Evolutionary conservation across 805 yeast genomes (phyloP).

Genomic region (Maudiozyma bulderi): DNA sequence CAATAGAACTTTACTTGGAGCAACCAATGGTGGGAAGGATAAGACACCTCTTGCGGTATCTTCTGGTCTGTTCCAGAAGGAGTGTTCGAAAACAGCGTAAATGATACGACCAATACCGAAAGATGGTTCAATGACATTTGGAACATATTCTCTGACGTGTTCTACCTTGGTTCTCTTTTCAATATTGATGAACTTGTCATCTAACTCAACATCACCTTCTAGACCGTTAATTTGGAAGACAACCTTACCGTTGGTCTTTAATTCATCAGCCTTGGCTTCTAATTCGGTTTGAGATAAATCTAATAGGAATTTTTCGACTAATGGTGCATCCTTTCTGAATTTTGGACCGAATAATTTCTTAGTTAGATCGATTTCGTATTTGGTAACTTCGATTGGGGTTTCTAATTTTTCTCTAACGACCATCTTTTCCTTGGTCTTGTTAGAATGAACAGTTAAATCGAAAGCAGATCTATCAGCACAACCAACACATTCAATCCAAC

Average conservation of each 20-base stretch:
- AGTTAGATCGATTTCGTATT: constrained; percentile 75
- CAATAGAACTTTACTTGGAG: constrained; percentile 93
- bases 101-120: constrained; percentile 98
- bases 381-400: constrained; percentile 74
- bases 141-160: constrained; percentile 90
- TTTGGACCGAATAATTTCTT: constrained; percentile 96
- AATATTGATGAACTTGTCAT: constrained; percentile 59
- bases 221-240: constrained; percentile 58
- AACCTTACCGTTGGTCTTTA: constrained; percentile 52
- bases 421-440: constrained; percentile 88
- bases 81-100: constrained; percentile 87
- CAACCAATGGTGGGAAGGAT: constrained; percentile 89
- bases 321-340: constrained; percentile 94
- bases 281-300: constrained; percentile 77
- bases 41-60: constrained; percentile 80
- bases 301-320: constrained; percentile 71
- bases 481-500: constrained; percentile 99
- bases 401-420: constrained; percentile 87
- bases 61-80: constrained; percentile 91
- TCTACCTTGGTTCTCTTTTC: constrained; percentile 72
- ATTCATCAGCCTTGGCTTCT: constrained; percentile 63
- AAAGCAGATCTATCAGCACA: constrained; percentile 99
- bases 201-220: constrained; percentile 59
- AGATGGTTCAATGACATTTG: constrained; percentile 97
- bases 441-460: constrained; percentile 91